Base-by-base conservation (phyloP, 2,329 filamentous ascomycete genomes). In the Pestalotiopsis sp. region DNA sequence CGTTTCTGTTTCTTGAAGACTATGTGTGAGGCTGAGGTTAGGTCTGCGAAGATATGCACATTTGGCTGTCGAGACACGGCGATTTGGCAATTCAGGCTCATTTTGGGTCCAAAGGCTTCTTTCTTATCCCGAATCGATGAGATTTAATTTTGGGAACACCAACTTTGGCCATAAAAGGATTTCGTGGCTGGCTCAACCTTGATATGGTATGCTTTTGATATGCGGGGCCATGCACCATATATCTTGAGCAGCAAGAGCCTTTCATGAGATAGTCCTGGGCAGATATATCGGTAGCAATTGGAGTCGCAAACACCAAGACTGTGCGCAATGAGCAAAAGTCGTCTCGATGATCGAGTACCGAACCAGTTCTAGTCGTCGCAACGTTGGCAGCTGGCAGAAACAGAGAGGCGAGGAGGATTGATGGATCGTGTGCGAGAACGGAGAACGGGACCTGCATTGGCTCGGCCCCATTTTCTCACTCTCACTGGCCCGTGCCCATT, bases 391-490 rank as follows among this genome's bases (percentile, higher is more conserved):
- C 31, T 36, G 31, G 31, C 31, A 36, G 31, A 36, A 36, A 36
- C 31, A 36, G 7, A 36, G 7, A 36, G 31, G 31, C 31, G 31
- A 36, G 7, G 31, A 36, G 31, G 31, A 9, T 36, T 36, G 31
- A 36, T 36, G 31, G 31, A 36, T 36, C 9, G 31, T 11, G 27
- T n/a, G 59, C 12, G 17, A 62, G 36, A 36, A 38, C 59, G 31
- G 31, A 62, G 27, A 31, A 20, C 17, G 9, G 59, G 59, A 62
- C 59, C 59, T 62, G 59, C 59, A 62, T 62, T 62, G 13, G 59
- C 59, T 62, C 31, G 27, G 36, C 59, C 20, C 57, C n/a, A 17
- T n/a, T 27, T 62, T 27, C 12, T 36, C 31, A 36, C 57, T 14
- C 12, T 4, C 14, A 14, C 4, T 59, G 59, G 36, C 13, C 36